These are phyloP conservation scores for Plantago rigida DNA, from an alignment of 305 asterid genomes.

Conservation along the genomic window DNA sequence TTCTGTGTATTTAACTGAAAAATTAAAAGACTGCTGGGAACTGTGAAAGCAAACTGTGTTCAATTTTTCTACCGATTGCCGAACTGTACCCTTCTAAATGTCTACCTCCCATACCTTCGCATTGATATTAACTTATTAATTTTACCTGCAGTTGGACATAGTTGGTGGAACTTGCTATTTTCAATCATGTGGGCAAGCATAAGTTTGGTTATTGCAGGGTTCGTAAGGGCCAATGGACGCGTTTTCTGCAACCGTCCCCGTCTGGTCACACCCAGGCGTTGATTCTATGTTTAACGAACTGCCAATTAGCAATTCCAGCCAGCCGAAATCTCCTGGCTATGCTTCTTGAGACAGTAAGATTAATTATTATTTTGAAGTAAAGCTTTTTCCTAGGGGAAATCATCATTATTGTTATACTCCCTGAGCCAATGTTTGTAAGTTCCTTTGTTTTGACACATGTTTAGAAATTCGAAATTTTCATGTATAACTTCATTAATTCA, in stretches of 20 bases:
- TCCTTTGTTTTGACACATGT: background rate
- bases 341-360: slow-evolving; percentile 20
- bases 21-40: too few relatives aligned
- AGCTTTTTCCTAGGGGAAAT: slow-evolving; percentile 25
- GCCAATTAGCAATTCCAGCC: slow-evolving; percentile 10
- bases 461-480: background rate
- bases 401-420: slow-evolving; percentile 5
- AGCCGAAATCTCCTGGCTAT: background rate
- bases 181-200: slow-evolving; percentile 81
- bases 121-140: slow-evolving; percentile 8
- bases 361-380: slow-evolving; percentile 11
- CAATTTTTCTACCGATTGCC: too few relatives aligned
- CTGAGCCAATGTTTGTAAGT: slow-evolving; percentile 8
- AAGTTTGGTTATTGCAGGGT: slow-evolving; percentile 69
- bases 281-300: slow-evolving; percentile 27
- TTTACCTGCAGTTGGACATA: slow-evolving; percentile 48
- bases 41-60: too few relatives aligned
- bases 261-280: slow-evolving; percentile 69
- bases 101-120: background rate
- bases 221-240: slow-evolving; percentile 77
- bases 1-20: background rate
- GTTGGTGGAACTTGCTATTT: slow-evolving; percentile 58
- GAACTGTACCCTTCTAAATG: too few relatives aligned
- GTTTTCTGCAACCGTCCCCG: slow-evolving; percentile 93
- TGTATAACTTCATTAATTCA: slow-evolving; percentile 3